Evolutionary conservation across 345 rosid genomes (phyloP).

Genomic region (Nephelium lappaceum): DNA sequence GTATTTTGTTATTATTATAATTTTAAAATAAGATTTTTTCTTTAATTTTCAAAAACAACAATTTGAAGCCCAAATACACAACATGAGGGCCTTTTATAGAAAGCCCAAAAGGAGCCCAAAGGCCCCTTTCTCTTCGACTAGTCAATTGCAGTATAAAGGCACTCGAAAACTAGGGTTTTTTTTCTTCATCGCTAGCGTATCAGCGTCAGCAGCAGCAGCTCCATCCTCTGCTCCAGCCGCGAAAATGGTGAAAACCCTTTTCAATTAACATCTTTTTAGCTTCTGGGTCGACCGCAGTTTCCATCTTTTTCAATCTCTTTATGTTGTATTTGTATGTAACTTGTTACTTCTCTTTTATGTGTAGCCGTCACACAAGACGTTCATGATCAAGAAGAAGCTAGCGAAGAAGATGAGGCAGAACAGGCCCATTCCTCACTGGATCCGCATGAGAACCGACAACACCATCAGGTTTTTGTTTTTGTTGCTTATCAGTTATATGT

Average conservation of each 20-base stretch:
- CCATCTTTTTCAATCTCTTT: too few relatives aligned
- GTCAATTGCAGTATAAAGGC: not conserved
- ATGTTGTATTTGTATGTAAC: not conserved
- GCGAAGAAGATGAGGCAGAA: slow-evolving; percentile 82
- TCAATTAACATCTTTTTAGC: not conserved
- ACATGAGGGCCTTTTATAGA: too few relatives aligned
- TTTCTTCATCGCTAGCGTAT: not conserved
- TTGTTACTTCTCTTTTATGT: not conserved
- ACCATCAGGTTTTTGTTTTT: slow-evolving; percentile 48
- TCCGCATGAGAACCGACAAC: slow-evolving; percentile 69
- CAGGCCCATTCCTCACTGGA: slow-evolving; percentile 80
- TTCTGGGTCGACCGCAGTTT: not conserved
- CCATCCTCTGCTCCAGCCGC: not conserved
- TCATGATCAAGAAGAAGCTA: slow-evolving; percentile 61
- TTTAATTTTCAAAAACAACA: too few relatives aligned
- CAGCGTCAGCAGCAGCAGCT: not conserved
- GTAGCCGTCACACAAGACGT: slow-evolving; percentile 52
- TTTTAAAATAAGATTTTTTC: too few relatives aligned
- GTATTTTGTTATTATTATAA: too few relatives aligned
- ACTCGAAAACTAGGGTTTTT: slow-evolving; percentile 16
- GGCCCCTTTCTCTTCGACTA: not conserved
- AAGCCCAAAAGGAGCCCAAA: not conserved
- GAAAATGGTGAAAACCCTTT: slow-evolving; percentile 12
- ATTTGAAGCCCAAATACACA: too few relatives aligned
- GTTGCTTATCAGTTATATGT: not conserved